phyloP scores from a whole-genome alignment of 2,329 filamentous ascomycete genomes.

The Calonectria montana region DNA sequence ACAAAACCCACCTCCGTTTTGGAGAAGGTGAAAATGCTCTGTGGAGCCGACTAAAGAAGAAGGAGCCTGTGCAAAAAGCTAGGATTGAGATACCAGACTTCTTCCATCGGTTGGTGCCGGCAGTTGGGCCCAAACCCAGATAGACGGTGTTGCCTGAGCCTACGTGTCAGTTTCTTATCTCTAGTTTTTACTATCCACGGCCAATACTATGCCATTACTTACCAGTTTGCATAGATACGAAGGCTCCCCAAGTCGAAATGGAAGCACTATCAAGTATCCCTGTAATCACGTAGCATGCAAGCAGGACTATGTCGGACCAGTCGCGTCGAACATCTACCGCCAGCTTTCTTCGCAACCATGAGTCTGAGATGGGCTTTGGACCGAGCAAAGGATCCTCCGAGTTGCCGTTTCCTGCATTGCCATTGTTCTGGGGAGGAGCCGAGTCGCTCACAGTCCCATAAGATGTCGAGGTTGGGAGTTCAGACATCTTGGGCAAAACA shows the following conservation, averaged over 20 bases:
- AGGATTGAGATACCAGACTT: constrained; percentile 72
- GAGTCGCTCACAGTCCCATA: constrained; percentile 33
- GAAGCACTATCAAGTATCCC: constrained; percentile 82
- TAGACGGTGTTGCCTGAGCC: constrained; percentile 79
- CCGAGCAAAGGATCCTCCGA: constrained; percentile 29
- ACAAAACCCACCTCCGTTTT: constrained; percentile 73
- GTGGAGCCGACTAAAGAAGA: constrained; percentile 78
- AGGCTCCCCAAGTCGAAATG: constrained; percentile 81
- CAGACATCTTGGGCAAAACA: constrained; percentile 24
- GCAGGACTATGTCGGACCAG: constrained; percentile 75
- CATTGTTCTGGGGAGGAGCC: constrained; percentile 17
- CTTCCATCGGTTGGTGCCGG: constrained; percentile 60
- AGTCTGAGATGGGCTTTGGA: constrained; percentile 27
- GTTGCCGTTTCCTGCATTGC: constrained; percentile 18
- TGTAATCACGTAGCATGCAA: constrained; percentile 81
- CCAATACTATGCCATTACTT: not conserved
- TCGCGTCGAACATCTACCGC: constrained; percentile 54
- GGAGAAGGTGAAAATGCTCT: constrained; percentile 64
- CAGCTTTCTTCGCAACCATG: constrained; percentile 35
- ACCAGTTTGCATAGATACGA: constrained; percentile 88
- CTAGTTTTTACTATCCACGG: not conserved
- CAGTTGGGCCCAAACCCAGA: constrained; percentile 75
- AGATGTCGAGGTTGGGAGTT: constrained; percentile 15
- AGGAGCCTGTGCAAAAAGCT: constrained; percentile 78
- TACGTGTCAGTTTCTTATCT: not conserved